Base-by-base conservation (phyloP, 345 rosid species). In the Eucalyptus brandiana region DNA sequence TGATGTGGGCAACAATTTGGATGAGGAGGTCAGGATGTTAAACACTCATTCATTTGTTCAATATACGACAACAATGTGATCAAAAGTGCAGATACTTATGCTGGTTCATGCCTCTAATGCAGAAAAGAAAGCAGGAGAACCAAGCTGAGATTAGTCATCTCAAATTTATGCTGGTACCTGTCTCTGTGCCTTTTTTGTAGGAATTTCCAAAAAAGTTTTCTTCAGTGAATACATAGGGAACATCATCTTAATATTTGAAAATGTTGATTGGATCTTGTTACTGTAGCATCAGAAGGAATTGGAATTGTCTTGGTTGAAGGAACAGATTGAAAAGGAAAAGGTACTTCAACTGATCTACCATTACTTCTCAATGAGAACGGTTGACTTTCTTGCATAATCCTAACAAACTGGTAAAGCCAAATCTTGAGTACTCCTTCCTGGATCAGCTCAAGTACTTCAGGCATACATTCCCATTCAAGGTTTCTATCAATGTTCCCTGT, bases 261-360 rank as follows among this genome's bases (percentile, higher is more conserved):
- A 40, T 21, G 86, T 81, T 89, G 76, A 45, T 89, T 49, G 37
- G 48, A 89, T 91, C 67, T 86, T 40, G 88, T 87, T 93, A 87
- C 86, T 89, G 62, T 91, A 97, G 99, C 95, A 91, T 89, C 96
- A 96, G 89, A 97, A 96, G 93, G 99, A 96, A 95, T 91, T 95
- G 95, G 98, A 97, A 92, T 87, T 97, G 90, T 94, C 95, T 83
- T 92, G 5, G 88, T 92, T 97, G 94, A 96, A 96, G 92, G 96
- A 97, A 88, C 97, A 92, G 90, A 95, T 96, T 92, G 95, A 96
- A 92, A 96, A 94, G 94, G 99, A 97, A 94, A 94, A 95, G 97
- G 99, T 97, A 91, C 16, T 37, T 48, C 56, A 9, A n/a, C 87
- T 9, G 87, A 21, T 76, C 85, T 21, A 40, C 85, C 24, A 6